These are phyloP conservation scores for Sphaerostilbella broomeana DNA, from an alignment of 2,329 filamentous ascomycete species.

Conservation along the genomic window DNA sequence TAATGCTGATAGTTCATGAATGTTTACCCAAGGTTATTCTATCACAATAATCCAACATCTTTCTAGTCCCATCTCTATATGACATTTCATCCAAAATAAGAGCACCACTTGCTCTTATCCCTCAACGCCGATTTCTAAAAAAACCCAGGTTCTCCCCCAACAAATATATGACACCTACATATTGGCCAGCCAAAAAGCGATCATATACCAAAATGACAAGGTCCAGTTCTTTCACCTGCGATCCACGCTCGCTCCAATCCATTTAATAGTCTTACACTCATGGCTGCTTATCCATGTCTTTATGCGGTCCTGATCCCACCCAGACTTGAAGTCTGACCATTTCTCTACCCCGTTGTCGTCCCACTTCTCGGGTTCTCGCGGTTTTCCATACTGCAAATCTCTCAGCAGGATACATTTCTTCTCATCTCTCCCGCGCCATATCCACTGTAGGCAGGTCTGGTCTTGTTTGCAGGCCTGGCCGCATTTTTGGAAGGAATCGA, in stretches of 20 bases:
- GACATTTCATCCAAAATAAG: too few species aligned
- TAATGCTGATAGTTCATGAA: too few species aligned
- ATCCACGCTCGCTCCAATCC: conserved; percentile 24
- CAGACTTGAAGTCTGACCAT: conserved; percentile 25
- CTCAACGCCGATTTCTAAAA: too few species aligned
- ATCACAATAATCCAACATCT: too few species aligned
- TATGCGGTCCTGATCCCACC: conserved; percentile 23
- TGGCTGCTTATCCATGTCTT: conserved; percentile 20
- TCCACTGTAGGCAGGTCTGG: conserved; percentile 24
- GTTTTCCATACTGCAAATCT: conserved; percentile 23
- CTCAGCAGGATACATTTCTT: conserved; percentile 22
- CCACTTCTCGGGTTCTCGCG: conserved; percentile 17
- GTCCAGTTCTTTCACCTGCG: background rate
- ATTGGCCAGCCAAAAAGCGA: too few species aligned
- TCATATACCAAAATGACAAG: background rate
- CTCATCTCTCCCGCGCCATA: conserved; percentile 25
- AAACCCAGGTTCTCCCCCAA: too few species aligned
- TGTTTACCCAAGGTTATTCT: too few species aligned
- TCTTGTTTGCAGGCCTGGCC: conserved; percentile 20
- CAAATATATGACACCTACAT: too few species aligned
- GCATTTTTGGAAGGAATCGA: conserved; percentile 24
- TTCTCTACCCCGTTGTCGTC: conserved; percentile 17
- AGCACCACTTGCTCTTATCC: too few species aligned
- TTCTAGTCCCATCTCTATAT: too few species aligned
- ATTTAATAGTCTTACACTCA: conserved; percentile 23